Evolutionary conservation across 176 grass and related monocot species (phyloP), one percentile per base, ranked within the genome.

Genomic region (Tillandsia leiboldiana): DNA sequence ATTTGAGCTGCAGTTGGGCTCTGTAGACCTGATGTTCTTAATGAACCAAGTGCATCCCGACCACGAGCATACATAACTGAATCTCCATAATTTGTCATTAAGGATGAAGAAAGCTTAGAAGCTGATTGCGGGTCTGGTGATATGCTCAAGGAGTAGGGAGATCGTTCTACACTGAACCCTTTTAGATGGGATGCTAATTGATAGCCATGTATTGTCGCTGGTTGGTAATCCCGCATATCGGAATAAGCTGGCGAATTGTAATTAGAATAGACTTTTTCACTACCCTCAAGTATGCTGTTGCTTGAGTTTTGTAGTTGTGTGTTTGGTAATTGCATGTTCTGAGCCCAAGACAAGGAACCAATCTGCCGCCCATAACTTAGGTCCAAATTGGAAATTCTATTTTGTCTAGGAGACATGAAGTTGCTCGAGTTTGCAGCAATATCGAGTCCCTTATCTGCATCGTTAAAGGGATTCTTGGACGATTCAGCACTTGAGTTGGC

Each of bases 171-270:
- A 83, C 86, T 83, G 48, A 94, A 68, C 64, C 73, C 82, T 85
- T 86, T 99, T 26, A 99, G 77, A 72, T 84, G 87, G 26, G 87
- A 90, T 9, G 87, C 59, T 3, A 88, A 79, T 73, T 99, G 84
- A 71, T 93, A 99, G 13, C 90, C 95, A 72, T 99, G 95, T 77
- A 99, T 84, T 28, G 95, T 99, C 4, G 87, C 90, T 28, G 95
- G 90, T 63, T 99, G 95, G 75, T 99, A 94, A 75, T 87, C 91
- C 73, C 86, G 87, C 66, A 72, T 90, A 63, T 94, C 82, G 12
- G 82, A 84, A 73, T 86, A 90, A 65, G 78, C 80, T 63, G 82
- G 75, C 14, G 70, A 11, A 77, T 72, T 73, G 62, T 78, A 86
- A 78, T 87, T 94, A 23, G 84, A 84, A 80, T 86, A 78, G 22